Percentiles rank a stretch among this genome's conserved stretches.
Conservation (phyloP, 768 basidiomycete genomes). For the Astraeus odoratus region DNA sequence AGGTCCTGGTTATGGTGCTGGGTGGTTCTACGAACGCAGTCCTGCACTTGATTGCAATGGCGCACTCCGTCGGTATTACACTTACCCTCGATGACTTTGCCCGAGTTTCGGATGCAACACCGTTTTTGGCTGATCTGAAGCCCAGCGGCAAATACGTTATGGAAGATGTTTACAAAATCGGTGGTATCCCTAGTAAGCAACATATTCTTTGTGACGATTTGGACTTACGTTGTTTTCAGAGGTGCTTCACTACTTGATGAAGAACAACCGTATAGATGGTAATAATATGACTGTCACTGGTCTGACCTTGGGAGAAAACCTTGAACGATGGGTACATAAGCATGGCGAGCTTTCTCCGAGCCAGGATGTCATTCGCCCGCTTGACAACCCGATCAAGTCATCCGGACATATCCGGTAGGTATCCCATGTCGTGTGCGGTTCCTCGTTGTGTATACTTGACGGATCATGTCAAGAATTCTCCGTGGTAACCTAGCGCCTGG, state of each 20-base stretch:
- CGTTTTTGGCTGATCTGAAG: slow-evolving; percentile 94
- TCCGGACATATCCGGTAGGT: slow-evolving; percentile 83
- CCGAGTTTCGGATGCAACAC: slow-evolving; percentile 81
- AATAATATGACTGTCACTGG: slow-evolving; percentile 90
- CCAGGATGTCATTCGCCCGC: slow-evolving; percentile 85
- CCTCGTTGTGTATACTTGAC: slow-evolving; percentile 3
- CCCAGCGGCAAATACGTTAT: slow-evolving; percentile 98
- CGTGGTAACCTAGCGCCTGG: slow-evolving; percentile 91
- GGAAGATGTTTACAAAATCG: slow-evolving; percentile 94
- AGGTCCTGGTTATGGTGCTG: slow-evolving; percentile 95
- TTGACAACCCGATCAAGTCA: slow-evolving; percentile 81
- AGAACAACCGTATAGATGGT: slow-evolving; percentile 85
- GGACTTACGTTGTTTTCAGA: slow-evolving; percentile 36
- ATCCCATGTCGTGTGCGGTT: slow-evolving; percentile 1
- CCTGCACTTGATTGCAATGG: slow-evolving; percentile 93
- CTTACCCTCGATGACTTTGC: slow-evolving; percentile 93
- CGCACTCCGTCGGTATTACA: slow-evolving; percentile 88
- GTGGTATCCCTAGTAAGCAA: slow-evolving; percentile 87
- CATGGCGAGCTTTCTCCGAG: slow-evolving; percentile 63
- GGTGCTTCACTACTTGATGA: slow-evolving; percentile 78
- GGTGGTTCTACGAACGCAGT: slow-evolving; percentile 99
- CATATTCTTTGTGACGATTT: neutral
- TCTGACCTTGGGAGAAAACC: slow-evolving; percentile 83
- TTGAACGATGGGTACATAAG: slow-evolving; percentile 81
- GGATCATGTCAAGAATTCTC: slow-evolving; percentile 53